phyloP scores from a whole-genome alignment of 2,329 filamentous ascomycete species.

The Achaetomium macrosporum region DNA sequence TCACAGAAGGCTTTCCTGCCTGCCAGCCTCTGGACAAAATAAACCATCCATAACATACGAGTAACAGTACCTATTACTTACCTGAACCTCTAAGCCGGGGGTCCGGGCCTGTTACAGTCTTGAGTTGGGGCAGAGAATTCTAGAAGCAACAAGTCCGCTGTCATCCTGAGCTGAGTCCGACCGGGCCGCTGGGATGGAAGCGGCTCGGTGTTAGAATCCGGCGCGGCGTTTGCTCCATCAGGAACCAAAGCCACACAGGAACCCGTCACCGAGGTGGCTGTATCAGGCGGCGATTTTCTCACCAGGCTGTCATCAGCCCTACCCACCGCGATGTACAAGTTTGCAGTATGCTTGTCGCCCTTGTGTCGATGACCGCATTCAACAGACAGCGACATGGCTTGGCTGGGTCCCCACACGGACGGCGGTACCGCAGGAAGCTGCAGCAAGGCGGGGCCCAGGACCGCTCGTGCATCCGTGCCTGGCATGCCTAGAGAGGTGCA shows the following conservation, averaged over 20 bases:
- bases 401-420: background rate
- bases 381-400: background rate
- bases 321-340: background rate
- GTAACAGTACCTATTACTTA: too few species aligned
- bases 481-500: constrained; percentile 1
- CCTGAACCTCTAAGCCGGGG: background rate
- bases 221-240: background rate
- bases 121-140: background rate
- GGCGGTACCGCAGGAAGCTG: constrained; percentile 4
- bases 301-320: constrained; percentile 5
- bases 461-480: constrained; percentile 13
- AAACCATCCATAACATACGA: too few species aligned
- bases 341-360: background rate
- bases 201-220: background rate
- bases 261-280: background rate
- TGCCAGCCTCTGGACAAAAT: too few species aligned
- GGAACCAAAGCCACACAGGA: too few species aligned
- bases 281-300: background rate
- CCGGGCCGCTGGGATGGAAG: background rate
- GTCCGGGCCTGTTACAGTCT: too few species aligned
- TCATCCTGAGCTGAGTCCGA: background rate
- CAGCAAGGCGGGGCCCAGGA: constrained; percentile 11
- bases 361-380: background rate
- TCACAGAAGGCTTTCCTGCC: too few species aligned
- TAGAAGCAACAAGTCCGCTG: background rate